Conservation (phyloP, 176 grass and related monocot genomes). For the Oryza punctata region DNA sequence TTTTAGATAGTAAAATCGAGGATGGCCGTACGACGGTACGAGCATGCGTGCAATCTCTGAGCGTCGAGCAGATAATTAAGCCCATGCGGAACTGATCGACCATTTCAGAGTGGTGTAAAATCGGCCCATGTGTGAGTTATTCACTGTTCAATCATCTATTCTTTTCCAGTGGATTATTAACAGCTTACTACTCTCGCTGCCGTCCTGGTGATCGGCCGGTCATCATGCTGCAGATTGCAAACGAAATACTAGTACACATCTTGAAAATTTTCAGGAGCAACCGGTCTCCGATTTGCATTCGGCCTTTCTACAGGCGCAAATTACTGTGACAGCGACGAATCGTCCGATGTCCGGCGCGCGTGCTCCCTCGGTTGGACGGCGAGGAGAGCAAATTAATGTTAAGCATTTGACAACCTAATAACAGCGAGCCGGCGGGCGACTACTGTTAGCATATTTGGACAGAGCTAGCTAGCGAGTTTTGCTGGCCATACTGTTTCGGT, state of each 20-base stretch:
- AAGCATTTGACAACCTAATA: too few relatives aligned
- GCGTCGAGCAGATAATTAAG: neutral
- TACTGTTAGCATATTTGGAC: neutral
- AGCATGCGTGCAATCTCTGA: neutral
- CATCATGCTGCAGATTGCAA: too few relatives aligned
- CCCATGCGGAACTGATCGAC: neutral
- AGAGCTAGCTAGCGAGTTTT: neutral
- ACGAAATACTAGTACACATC: too few relatives aligned
- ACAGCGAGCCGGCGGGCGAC: too few relatives aligned
- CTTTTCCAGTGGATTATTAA: neutral
- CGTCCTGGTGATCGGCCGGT: too few relatives aligned
- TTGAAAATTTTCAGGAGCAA: too few relatives aligned
- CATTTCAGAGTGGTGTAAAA: neutral
- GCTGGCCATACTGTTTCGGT: neutral
- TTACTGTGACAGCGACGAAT: neutral
- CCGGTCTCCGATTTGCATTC: neutral
- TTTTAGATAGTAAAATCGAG: too few relatives aligned
- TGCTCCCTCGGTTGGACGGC: neutral
- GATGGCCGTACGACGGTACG: too few relatives aligned
- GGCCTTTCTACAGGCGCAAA: neutral
- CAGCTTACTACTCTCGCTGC: neutral
- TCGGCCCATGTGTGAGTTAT: neutral
- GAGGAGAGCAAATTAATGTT: too few relatives aligned
- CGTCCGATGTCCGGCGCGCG: neutral
- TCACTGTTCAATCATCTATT: neutral